Base-by-base conservation (phyloP, 2,329 filamentous ascomycete species). In the Colletotrichum shisoi region DNA sequence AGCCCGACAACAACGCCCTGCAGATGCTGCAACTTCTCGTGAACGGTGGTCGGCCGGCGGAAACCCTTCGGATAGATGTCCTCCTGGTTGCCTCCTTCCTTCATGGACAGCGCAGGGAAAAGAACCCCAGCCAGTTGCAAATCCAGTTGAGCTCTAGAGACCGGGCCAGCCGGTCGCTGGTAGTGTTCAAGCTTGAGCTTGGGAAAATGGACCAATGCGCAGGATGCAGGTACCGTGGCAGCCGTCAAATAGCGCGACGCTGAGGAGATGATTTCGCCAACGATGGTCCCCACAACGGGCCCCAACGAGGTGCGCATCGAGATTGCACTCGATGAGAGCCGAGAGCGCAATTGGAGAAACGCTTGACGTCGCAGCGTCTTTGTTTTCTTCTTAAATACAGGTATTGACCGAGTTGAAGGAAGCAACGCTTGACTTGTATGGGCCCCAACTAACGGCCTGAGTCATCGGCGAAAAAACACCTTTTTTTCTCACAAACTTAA, bases 221-320 rank as follows among this genome's bases (percentile, higher is more conserved):
- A 44, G 52, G 40, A 68, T 67, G 62, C 62, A 68, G 66, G 66
- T 62, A 68, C 66, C 48, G 45, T 62, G 66, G 53, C 56, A 56
- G 54, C 53, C 49, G 62, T 31, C 31, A 57, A 51, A 56, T 66
- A 61, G 62, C 65, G 62, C 62, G 44, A 51, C 17, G 34, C 64
- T 66, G 45, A 52, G 63, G 63, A 66, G 24, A 27, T 27, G 52
- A 59, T 59, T 54, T 58, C 48, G 49, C 64, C 64, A 64, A 67
- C 45, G 27, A 42, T 45, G 54, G 61, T 56, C 34, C 31, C 53
- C 53, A 67, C 60, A 64, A 65, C 37, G 53, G 48, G 42, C 49
- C 54, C 44, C 49, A 53, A 57, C 53, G 53, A 53, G 60, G 4
- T 40, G 63, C 61, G 60, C 52, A 48, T 67, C 48, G 27, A 64